Evolutionary conservation across 2,329 filamentous ascomycete species (phyloP).

Genomic region (Penicillium sp.): DNA sequence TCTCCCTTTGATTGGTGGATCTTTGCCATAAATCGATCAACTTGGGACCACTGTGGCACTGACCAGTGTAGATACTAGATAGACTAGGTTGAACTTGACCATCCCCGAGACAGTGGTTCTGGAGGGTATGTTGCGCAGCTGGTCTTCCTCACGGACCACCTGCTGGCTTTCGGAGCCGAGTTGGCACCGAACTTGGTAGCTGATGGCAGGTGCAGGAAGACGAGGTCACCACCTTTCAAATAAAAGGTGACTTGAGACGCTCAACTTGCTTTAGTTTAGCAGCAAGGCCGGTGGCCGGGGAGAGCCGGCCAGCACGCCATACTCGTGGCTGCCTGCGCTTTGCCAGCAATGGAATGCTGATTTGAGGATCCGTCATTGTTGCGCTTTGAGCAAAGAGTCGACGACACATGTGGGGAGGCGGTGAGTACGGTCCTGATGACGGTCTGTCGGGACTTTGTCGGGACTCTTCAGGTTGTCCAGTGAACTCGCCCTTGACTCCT

Average conservation of each 20-base stretch:
- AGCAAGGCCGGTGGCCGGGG: neutral
- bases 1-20: constrained; percentile 17
- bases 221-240: neutral
- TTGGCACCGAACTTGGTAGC: constrained; percentile 17
- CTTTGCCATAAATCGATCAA: constrained; percentile 7
- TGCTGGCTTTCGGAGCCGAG: constrained; percentile 1
- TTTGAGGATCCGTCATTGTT: constrained; percentile 11
- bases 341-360: constrained; percentile 4
- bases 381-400: neutral
- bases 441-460: neutral
- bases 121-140: constrained; percentile 27
- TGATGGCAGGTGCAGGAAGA: constrained; percentile 3
- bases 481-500: neutral
- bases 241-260: neutral
- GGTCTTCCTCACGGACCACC: constrained; percentile 16
- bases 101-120: constrained; percentile 6
- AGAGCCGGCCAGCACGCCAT: neutral
- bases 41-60: constrained; percentile 10
- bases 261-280: neutral
- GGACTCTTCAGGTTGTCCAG: neutral
- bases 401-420: constrained; percentile 20
- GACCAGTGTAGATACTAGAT: neutral
- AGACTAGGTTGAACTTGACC: neutral
- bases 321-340: neutral
- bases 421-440: constrained; percentile 4